Base-by-base conservation (phyloP, 768 basidiomycete species). In the Mycena galopus region DNA sequence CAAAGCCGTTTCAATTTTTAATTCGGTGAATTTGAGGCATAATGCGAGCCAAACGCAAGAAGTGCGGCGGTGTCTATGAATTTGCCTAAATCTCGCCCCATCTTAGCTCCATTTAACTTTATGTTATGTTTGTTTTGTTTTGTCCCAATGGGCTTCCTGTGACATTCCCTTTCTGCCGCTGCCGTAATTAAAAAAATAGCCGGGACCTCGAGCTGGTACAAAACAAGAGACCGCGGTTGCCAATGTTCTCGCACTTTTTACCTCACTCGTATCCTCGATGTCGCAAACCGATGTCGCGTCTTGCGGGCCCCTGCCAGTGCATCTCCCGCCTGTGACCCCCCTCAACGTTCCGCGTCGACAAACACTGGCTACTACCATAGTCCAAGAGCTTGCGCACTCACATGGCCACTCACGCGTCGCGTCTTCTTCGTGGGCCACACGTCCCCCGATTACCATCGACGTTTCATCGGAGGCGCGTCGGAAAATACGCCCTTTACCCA, bases 401-500 rank as follows among this genome's bases (percentile, higher is more conserved):
- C 8, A 23, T 21, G 55, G 12, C 14, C 30, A 30, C 37, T 37
- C 69, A 23, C 61, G 62, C 19, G 25, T 33, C 21, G 58, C 37
- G 27, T 69, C 72, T 21, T 23, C 67, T 32, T 55, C 72, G 3
- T 68, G 33, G 33, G 16, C 32, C 8, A 44, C 69, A 50, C 63
- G 58, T 30, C 53, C 33, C 4, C n/a, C 39, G 29, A 60, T 65
- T 11, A 57, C n/a, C 63, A 53, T 68, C n/a, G 63, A 65, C 23
- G 58, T 69, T n/a, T 60, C 50, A 8, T 21, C 58, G 6, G 51
- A 39, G 6, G 3, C 73, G 32, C 58, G 53, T 42, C 65, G 32
- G n/a, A 73, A 63, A 67, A 67, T 74, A 30, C 73, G 73, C 39
- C 73, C 73, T 4, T 44, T 74, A 29, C 73, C 69, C 32, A 75